These are phyloP conservation scores for Spathaspora arborariae DNA, from an alignment of 805 yeast genomes.

Conservation along the genomic window DNA sequence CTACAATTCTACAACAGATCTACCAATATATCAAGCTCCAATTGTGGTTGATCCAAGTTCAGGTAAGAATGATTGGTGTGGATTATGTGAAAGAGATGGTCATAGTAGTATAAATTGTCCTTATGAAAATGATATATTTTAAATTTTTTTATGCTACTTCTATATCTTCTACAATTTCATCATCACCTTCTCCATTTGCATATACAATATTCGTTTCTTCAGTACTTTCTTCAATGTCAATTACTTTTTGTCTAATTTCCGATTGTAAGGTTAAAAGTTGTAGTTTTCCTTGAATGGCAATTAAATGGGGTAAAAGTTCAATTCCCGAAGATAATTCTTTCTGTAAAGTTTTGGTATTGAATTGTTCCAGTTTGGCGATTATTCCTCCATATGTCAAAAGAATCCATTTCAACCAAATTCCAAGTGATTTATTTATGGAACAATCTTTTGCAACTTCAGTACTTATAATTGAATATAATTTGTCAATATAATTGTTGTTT, in stretches of 20 bases:
- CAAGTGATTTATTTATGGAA: conserved; percentile 22
- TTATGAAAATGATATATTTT: conserved; percentile 60
- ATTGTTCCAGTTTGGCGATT: conserved; percentile 48
- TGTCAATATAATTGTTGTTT: conserved; percentile 10
- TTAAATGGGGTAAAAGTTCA: conserved; percentile 58
- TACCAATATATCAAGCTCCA: conserved; percentile 51
- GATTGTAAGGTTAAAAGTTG: conserved; percentile 76
- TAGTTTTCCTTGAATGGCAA: conserved; percentile 83
- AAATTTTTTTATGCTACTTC: conserved; percentile 30
- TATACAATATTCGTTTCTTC: conserved; percentile 29
- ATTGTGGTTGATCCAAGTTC: conserved; percentile 58
- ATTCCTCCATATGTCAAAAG: conserved; percentile 68
- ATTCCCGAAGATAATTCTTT: conserved; percentile 52
- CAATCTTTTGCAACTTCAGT: conserved; percentile 25
- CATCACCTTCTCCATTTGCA: conserved; percentile 41
- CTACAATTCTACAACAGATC: conserved; percentile 1
- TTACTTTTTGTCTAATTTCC: conserved; percentile 46
- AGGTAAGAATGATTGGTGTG: conserved; percentile 85
- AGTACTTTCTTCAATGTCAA: conserved; percentile 14
- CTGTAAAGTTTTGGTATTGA: conserved; percentile 56
- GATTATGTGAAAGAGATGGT: conserved; percentile 86
- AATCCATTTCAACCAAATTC: conserved; percentile 79
- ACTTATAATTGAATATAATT: conserved; percentile 26
- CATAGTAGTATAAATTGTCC: conserved; percentile 89
- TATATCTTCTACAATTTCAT: conserved; percentile 26